Percentiles rank a stretch among this genome's conserved stretches.
phyloP scores from a whole-genome alignment of 441 rosid species.

The Melastoma candidum region DNA sequence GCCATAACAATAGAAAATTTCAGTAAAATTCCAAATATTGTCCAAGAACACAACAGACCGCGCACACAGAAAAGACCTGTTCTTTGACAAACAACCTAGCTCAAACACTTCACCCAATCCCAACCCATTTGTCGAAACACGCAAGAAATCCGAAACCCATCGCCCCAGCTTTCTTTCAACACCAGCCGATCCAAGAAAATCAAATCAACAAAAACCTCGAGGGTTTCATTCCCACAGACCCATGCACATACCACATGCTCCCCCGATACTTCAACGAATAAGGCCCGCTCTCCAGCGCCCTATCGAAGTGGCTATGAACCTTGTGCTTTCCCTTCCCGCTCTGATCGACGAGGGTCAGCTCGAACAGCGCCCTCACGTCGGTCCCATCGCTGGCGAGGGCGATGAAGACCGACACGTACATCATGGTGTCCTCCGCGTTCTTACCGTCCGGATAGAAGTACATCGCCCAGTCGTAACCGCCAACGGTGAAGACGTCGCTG shows the following conservation, averaged over 20 bases:
- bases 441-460: conserved; percentile 9
- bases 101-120: too few relatives aligned
- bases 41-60: too few relatives aligned
- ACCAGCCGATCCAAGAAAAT: not conserved
- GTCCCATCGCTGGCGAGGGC: conserved; percentile 10
- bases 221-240: not conserved
- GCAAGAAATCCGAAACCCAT: too few relatives aligned
- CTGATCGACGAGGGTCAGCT: conserved; percentile 7
- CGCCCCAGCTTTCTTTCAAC: too few relatives aligned
- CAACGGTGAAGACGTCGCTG: conserved; percentile 12
- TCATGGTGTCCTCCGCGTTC: conserved; percentile 11
- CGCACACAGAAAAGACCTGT: too few relatives aligned
- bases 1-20: too few relatives aligned
- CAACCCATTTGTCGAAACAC: too few relatives aligned
- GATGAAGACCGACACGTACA: conserved; percentile 9
- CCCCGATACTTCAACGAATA: conserved; percentile 9
- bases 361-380: conserved; percentile 11
- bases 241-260: conserved; percentile 7
- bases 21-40: too few relatives aligned
- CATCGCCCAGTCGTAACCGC: conserved; percentile 12
- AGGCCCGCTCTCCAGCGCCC: conserved; percentile 12
- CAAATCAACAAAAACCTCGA: not conserved
- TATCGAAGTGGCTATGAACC: conserved; percentile 11
- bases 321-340: conserved; percentile 11
- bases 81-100: too few relatives aligned